Percentiles rank a stretch among this genome's conserved stretches.
Evolutionary conservation across 176 grass and related monocot genomes (phyloP).

Genomic region (Thinopyrum elongatum): DNA sequence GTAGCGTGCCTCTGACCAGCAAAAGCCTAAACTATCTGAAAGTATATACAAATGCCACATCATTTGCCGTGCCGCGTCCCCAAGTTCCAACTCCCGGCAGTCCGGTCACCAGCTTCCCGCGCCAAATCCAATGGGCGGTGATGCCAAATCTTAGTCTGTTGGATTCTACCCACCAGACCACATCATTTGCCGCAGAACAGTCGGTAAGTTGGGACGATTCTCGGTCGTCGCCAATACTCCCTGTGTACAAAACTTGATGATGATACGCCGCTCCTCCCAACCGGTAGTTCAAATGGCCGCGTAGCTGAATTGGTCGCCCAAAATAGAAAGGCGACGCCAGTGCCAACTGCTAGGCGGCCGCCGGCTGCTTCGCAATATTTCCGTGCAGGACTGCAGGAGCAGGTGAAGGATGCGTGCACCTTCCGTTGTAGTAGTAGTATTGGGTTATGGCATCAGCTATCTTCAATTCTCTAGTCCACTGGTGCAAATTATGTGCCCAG

Average conservation of each 20-base stretch:
- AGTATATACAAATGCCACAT: neutral
- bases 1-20: neutral
- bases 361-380: neutral
- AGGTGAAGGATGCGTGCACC: neutral
- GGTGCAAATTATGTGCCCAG: too few relatives aligned
- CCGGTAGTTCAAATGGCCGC: neutral
- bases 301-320: neutral
- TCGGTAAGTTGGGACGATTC: neutral
- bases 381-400: neutral
- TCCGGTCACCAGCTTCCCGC: conserved; percentile 1
- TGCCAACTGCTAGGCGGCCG: neutral
- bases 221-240: neutral
- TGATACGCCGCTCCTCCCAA: neutral
- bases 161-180: neutral
- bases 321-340: neutral
- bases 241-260: neutral
- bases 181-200: neutral
- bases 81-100: neutral
- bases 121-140: neutral
- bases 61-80: neutral
- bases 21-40: neutral
- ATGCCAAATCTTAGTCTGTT: neutral
- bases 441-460: too few relatives aligned
- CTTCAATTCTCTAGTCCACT: too few relatives aligned
- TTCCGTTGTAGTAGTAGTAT: neutral